Evolutionary conservation across 2,329 filamentous ascomycete genomes (phyloP).

Genomic region (Mollisia scopiformis): DNA sequence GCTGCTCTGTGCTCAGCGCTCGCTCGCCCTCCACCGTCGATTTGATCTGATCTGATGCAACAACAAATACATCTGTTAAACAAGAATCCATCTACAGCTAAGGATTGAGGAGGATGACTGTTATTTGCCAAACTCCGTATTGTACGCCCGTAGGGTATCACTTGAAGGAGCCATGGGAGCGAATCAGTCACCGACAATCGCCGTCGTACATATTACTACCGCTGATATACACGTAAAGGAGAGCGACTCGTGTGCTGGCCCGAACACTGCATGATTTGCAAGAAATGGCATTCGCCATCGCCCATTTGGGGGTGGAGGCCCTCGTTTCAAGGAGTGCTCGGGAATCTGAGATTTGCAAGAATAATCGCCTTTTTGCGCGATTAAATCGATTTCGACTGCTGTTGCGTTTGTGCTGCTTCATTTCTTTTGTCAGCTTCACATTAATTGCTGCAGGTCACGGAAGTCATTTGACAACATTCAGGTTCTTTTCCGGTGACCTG

Average conservation of each 20-base stretch:
- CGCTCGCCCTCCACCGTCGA: background rate
- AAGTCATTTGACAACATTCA: background rate
- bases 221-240: background rate
- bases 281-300: background rate
- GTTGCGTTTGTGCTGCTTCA: slow-evolving; percentile 7
- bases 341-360: background rate
- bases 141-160: background rate
- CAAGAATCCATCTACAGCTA: background rate
- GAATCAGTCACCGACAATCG: background rate
- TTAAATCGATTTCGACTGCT: slow-evolving; percentile 9
- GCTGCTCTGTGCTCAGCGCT: background rate
- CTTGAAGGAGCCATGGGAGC: background rate
- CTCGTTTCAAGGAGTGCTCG: slow-evolving; percentile 2
- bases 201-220: background rate
- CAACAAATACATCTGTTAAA: background rate
- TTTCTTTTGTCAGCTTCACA: slow-evolving; percentile 5
- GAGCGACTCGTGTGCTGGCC: background rate
- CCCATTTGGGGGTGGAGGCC: background rate
- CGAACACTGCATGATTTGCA: slow-evolving; percentile 1
- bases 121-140: background rate
- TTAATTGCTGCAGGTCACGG: background rate
- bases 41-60: too few species aligned
- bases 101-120: background rate
- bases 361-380: slow-evolving; percentile 6
- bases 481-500: background rate